These are phyloP conservation scores for Aspergillus sp. DNA, from an alignment of 2,329 filamentous ascomycete genomes.

Conservation along the genomic window DNA sequence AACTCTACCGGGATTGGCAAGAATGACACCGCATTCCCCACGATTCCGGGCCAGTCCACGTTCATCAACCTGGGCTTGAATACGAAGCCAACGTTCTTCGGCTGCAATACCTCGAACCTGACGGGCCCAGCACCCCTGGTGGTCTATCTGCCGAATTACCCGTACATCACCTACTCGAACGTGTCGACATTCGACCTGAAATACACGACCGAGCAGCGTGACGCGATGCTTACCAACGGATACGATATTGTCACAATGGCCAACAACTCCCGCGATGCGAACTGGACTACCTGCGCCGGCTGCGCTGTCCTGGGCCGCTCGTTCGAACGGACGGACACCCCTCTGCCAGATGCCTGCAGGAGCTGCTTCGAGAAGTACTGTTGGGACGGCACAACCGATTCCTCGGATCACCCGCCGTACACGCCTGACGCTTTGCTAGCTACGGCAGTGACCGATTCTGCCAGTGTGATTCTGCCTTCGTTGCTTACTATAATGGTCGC, in stretches of 20 bases:
- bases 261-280: slow-evolving; percentile 62
- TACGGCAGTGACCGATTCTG: too few species aligned
- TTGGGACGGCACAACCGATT: slow-evolving; percentile 70
- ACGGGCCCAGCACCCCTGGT: slow-evolving; percentile 55
- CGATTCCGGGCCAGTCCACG: slow-evolving; percentile 63
- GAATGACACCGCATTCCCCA: slow-evolving; percentile 65
- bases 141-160: slow-evolving; percentile 81
- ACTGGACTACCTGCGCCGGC: slow-evolving; percentile 77
- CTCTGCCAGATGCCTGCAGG: slow-evolving; percentile 61
- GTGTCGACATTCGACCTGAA: slow-evolving; percentile 63
- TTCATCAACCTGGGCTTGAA: slow-evolving; percentile 71
- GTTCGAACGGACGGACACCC: slow-evolving; percentile 59
- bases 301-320: slow-evolving; percentile 77
- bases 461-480: too few species aligned
- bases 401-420: slow-evolving; percentile 18
- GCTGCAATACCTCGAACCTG: slow-evolving; percentile 59
- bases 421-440: slow-evolving; percentile 5
- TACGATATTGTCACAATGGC: slow-evolving; percentile 74
- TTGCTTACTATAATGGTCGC: too few species aligned
- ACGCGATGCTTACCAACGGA: slow-evolving; percentile 77
- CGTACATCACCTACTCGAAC: slow-evolving; percentile 69
- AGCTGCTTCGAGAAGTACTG: slow-evolving; percentile 76
- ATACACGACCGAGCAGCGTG: slow-evolving; percentile 58
- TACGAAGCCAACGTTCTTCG: slow-evolving; percentile 68
- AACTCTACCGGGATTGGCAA: slow-evolving; percentile 43